Evolutionary conservation across 768 basidiomycete species (phyloP), one percentile per base, ranked within the genome.

Genomic region (Tulasnella sp.): DNA sequence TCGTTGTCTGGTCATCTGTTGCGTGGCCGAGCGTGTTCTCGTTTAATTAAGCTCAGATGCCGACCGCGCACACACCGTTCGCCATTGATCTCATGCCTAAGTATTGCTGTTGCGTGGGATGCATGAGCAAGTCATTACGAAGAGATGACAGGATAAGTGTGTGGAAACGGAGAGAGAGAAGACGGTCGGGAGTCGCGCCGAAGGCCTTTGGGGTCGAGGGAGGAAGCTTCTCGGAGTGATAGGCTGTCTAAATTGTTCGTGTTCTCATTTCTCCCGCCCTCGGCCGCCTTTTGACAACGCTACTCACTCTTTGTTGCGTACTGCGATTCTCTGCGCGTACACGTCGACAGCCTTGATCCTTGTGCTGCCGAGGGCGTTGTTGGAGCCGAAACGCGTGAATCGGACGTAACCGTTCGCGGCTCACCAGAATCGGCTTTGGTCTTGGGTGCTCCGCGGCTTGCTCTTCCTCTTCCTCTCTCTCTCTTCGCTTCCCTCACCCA

Each of bases 361-460:
- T 62, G 24, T 62, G 58, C 56, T 62, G 58, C n/a, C 16, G 58
- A 16, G 58, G n/a, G 58, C n/a, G 58, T 62, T 27, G 58, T 62
- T 62, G 58, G 31, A 62, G 58, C 58, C 27, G 58, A 62, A 62
- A 3, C 58, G 58, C 27, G 58, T 62, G 58, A 62, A 62, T 62
- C 58, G 27, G 58, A 62, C 58, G 27, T 62, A 62, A 62, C 58
- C 24, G n/a, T 62, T 62, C 58, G 14, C 24, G 24, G 24, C 24
- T 5, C 72, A 40, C 5, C 8, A 74, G 36, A 46, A 36, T n/a
- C n/a, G n/a, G 39, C 39, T 74, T 39, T 39, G 72, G 72, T 46
- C 72, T 40, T 74, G 72, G 48, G 72, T 74, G 71, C 71, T 36
- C 72, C 72, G 42, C 72, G 38, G 39, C 42, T 46, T 34, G 36